These are phyloP conservation scores for Exutisphaerella laricina DNA, from an alignment of 2,329 filamentous ascomycete species.

Conservation along the genomic window DNA sequence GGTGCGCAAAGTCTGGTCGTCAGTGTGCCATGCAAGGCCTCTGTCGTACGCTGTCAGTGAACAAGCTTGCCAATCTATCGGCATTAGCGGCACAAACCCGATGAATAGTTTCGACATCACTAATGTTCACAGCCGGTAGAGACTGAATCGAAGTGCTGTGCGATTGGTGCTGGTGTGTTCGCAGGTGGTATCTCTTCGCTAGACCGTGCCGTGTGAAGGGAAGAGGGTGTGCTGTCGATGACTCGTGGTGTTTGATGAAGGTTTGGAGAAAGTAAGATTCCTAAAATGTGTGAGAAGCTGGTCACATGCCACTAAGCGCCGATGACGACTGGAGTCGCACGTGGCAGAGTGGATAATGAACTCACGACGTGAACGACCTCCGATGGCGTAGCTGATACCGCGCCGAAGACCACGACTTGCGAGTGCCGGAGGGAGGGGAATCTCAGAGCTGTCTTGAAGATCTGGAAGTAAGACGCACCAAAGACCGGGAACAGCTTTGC, in stretches of 20 bases:
- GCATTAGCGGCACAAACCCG: constrained; percentile 56
- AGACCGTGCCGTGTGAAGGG: constrained; percentile 9
- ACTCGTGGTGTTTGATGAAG: constrained; percentile 10
- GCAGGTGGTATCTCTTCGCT: constrained; percentile 8
- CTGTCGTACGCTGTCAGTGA: constrained; percentile 44
- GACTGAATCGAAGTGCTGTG: constrained; percentile 25
- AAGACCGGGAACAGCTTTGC: constrained; percentile 3
- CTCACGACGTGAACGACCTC: constrained; percentile 4
- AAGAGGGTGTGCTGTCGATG: constrained; percentile 12
- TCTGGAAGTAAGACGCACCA: constrained; percentile 1
- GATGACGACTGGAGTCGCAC: constrained; percentile 11
- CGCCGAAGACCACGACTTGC: neutral
- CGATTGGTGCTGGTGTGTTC: constrained; percentile 6
- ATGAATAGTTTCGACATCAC: constrained; percentile 92
- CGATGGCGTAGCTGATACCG: neutral
- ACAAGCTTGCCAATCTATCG: neutral
- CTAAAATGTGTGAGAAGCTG: constrained; percentile 10
- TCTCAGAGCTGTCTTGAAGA: neutral
- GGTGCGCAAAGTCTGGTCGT: constrained; percentile 75
- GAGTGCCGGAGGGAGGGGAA: constrained; percentile 8
- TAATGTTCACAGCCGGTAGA: constrained; percentile 26
- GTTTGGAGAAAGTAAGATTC: constrained; percentile 13
- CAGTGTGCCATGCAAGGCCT: constrained; percentile 97
- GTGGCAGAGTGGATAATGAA: constrained; percentile 12
- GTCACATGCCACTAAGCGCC: constrained; percentile 16